These are phyloP conservation scores for Wallacemonas sp. DNA, from an alignment of 208 protist species.

Conservation along the genomic window DNA sequence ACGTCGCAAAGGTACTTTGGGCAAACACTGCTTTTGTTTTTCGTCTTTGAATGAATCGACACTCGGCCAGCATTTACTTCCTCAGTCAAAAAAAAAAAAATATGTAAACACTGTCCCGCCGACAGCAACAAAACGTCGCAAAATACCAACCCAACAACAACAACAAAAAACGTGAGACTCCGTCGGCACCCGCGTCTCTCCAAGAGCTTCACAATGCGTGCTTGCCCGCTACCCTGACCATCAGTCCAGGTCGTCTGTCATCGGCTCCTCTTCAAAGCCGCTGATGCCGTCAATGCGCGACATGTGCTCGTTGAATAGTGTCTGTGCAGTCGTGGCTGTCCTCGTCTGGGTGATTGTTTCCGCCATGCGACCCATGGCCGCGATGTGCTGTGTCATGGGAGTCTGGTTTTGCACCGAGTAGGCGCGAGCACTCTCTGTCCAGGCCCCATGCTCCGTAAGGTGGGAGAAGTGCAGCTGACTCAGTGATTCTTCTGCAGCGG, in stretches of 20 bases:
- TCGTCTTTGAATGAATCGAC: too few species aligned
- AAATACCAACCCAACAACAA: slow-evolving; percentile 4
- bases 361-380: slow-evolving; percentile 85
- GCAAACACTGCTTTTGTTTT: too few species aligned
- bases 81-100: too few species aligned
- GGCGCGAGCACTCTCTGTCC: slow-evolving; percentile 73
- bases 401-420: slow-evolving; percentile 85
- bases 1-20: too few species aligned
- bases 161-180: neutral
- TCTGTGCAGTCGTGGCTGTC: slow-evolving; percentile 56
- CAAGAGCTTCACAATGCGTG: too few species aligned
- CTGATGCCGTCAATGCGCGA: slow-evolving; percentile 77
- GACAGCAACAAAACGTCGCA: neutral
- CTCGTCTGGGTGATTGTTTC: slow-evolving; percentile 81
- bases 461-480: slow-evolving; percentile 67
- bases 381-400: slow-evolving; percentile 80
- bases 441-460: slow-evolving; percentile 82
- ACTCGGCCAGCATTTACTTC: too few species aligned
- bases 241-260: slow-evolving; percentile 59
- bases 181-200: too few species aligned
- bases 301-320: slow-evolving; percentile 80
- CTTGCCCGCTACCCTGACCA: too few species aligned
- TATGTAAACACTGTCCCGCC: too few species aligned
- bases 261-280: slow-evolving; percentile 78
- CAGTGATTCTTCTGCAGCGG: slow-evolving; percentile 52